Evolutionary conservation across 768 basidiomycete genomes (phyloP).

Genomic region (Boletus vinaceobasis): DNA sequence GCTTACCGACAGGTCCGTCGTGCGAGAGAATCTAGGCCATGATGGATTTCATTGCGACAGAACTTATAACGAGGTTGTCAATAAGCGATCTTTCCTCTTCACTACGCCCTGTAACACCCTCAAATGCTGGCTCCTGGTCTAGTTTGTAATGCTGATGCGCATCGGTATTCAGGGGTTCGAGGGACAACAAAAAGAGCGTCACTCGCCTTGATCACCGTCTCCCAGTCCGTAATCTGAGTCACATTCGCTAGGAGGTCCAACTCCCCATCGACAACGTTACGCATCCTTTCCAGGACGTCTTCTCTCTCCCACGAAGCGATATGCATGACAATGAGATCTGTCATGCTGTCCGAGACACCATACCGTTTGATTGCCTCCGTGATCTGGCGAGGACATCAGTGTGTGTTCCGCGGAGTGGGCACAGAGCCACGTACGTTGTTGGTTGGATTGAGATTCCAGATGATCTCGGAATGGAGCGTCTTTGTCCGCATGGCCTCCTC

Average conservation of each 20-base stretch:
- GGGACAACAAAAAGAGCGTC: background rate
- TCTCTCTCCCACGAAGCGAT: slow-evolving; percentile 43
- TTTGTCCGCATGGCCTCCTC: slow-evolving; percentile 68
- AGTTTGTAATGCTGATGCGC: slow-evolving; percentile 64
- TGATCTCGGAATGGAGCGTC: slow-evolving; percentile 86
- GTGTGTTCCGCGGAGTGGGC: background rate
- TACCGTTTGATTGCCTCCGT: slow-evolving; percentile 84
- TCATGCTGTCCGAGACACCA: slow-evolving; percentile 69
- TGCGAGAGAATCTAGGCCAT: slow-evolving; percentile 11
- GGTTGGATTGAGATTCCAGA: slow-evolving; percentile 84
- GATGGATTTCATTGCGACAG: slow-evolving; percentile 81
- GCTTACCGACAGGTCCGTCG: background rate
- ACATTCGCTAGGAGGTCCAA: slow-evolving; percentile 47
- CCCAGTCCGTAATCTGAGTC: slow-evolving; percentile 62
- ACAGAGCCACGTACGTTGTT: slow-evolving; percentile 59
- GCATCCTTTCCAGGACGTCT: slow-evolving; percentile 53
- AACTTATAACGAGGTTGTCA: slow-evolving; percentile 69
- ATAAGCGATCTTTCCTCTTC: slow-evolving; percentile 41
- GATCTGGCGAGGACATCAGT: slow-evolving; percentile 50
- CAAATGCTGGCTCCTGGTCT: slow-evolving; percentile 46
- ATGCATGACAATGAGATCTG: slow-evolving; percentile 68
- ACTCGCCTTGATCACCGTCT: slow-evolving; percentile 67
- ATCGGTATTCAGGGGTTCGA: background rate
- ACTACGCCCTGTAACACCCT: slow-evolving; percentile 32
- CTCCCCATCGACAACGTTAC: slow-evolving; percentile 54